Percentiles rank a stretch among this genome's conserved stretches.
Evolutionary conservation across 192 early-diverging fungal species (phyloP).

Genomic region (Dissophora globulifera): DNA sequence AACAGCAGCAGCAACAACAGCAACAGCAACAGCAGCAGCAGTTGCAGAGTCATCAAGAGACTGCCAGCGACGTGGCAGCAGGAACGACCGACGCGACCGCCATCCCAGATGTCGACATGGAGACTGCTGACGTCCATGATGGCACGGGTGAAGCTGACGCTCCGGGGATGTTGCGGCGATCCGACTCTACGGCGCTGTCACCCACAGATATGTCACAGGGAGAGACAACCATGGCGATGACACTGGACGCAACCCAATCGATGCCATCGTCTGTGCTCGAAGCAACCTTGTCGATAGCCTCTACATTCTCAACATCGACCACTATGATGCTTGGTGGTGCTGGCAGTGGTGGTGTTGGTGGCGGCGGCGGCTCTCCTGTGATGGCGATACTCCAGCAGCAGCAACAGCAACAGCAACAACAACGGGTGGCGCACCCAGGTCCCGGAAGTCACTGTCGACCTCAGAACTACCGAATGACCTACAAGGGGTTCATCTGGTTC

Average conservation of each 20-base stretch:
- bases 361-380: too few species aligned
- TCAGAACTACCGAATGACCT: conserved; percentile 73
- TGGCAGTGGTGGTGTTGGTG: too few species aligned
- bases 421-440: conserved; percentile 16
- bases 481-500: conserved; percentile 89
- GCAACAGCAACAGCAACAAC: too few species aligned
- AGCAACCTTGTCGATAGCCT: neutral
- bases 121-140: neutral
- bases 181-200: conserved; percentile 18
- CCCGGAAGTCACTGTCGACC: conserved; percentile 34
- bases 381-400: too few species aligned
- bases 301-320: neutral
- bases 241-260: neutral
- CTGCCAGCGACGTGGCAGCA: neutral
- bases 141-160: neutral
- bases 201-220: conserved; percentile 4
- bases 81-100: neutral
- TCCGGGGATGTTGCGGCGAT: conserved; percentile 7
- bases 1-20: conserved; percentile 14
- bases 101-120: neutral
- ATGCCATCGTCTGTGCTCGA: neutral
- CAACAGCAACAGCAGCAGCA: conserved; percentile 4
- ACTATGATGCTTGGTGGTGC: neutral
- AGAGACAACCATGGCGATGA: neutral
- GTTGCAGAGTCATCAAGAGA: neutral